These are phyloP conservation scores for Rhizophora apiculata DNA, from an alignment of 345 rosid species.

Conservation along the genomic window DNA sequence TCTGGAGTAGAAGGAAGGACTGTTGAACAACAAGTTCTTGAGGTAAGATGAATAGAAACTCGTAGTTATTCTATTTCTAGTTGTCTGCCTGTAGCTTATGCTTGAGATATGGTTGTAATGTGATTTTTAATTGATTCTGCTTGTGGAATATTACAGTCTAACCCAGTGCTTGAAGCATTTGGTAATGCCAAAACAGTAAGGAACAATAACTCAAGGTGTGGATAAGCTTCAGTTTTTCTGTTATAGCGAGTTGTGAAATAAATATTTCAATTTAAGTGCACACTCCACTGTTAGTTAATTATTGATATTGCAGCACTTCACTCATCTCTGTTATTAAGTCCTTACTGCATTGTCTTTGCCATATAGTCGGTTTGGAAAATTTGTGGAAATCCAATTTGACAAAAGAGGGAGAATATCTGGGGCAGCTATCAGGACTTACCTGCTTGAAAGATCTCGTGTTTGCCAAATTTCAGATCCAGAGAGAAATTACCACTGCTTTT, in stretches of 20 bases:
- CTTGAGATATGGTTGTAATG: not conserved
- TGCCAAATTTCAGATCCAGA: constrained; percentile 96
- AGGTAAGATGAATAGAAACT: constrained; percentile 48
- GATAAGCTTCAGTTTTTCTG: not conserved
- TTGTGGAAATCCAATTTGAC: constrained; percentile 98
- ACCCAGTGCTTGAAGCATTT: constrained; percentile 99
- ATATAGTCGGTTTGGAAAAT: constrained; percentile 94
- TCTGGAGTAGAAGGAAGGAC: constrained; percentile 97
- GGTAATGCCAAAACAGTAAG: constrained; percentile 95
- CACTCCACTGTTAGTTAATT: not conserved
- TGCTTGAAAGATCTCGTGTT: constrained; percentile 95
- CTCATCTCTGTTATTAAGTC: not conserved
- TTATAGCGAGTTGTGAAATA: not conserved
- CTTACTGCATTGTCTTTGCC: not conserved
- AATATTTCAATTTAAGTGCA: not conserved
- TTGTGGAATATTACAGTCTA: constrained; percentile 53
- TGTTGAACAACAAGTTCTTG: constrained; percentile 96
- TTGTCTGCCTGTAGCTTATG: not conserved
- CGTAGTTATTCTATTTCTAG: constrained; percentile 19
- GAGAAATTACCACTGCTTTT: constrained; percentile 95
- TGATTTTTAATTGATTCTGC: not conserved
- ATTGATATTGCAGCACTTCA: not conserved
- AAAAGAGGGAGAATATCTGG: constrained; percentile 95
- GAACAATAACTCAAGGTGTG: constrained; percentile 89
- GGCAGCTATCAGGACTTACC: constrained; percentile 87